Conservation (phyloP, 148 eudicot genomes). For the Cornus suecica region DNA sequence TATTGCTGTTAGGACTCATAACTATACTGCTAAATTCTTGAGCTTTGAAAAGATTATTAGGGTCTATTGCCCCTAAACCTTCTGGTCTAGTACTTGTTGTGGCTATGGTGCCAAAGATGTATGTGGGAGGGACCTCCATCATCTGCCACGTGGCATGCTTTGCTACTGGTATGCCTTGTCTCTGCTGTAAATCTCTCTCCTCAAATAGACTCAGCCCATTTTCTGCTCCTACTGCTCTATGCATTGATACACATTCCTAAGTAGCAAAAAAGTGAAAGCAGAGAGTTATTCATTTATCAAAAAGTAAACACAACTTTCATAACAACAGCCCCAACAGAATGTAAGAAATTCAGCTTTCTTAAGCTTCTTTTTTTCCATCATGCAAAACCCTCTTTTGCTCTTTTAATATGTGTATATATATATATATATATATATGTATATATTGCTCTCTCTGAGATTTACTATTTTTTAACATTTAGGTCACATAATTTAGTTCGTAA, state of each 20-base stretch:
- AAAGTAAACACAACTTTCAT: conserved; percentile 13
- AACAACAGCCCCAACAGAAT: conserved; percentile 18
- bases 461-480: background rate
- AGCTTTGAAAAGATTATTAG: background rate
- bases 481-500: background rate
- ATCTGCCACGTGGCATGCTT: background rate
- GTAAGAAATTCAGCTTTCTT: conserved; percentile 19
- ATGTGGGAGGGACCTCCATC: conserved; percentile 7
- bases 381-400: conserved; percentile 8
- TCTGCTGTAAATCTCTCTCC: conserved; percentile 10
- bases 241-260: conserved; percentile 18
- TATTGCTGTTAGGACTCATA: no score
- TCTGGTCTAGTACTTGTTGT: background rate
- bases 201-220: conserved; percentile 1
- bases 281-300: conserved; percentile 11
- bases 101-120: background rate
- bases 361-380: conserved; percentile 20
- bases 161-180: background rate
- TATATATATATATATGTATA: background rate
- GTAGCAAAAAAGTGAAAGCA: background rate
- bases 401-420: background rate
- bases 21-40: background rate
- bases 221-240: conserved; percentile 22
- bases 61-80: background rate
- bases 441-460: background rate